Evolutionary conservation across 371 early-diverging fungal genomes (phyloP).

Genomic region (Mortierella sp.): DNA sequence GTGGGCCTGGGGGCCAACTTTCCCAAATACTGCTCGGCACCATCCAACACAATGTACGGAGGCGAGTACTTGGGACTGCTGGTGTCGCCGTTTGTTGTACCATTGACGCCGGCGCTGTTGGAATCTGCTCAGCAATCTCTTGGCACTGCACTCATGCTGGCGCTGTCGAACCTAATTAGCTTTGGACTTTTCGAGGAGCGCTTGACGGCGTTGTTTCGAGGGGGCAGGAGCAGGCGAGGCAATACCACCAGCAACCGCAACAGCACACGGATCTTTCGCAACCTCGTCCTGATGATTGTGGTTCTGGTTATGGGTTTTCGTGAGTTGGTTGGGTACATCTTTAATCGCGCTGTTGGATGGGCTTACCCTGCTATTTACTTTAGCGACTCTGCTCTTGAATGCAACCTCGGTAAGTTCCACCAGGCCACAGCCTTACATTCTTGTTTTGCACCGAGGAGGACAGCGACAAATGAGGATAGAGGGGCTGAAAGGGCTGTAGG

Average conservation of each 20-base stretch:
- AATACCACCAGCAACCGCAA: slow-evolving; percentile 2
- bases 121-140: slow-evolving; percentile 18
- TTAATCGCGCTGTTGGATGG: slow-evolving; percentile 70
- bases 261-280: slow-evolving; percentile 41
- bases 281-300: slow-evolving; percentile 24
- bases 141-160: slow-evolving; percentile 26
- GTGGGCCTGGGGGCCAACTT: slow-evolving; percentile 30
- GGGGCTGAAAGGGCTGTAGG: neutral
- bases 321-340: slow-evolving; percentile 63
- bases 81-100: slow-evolving; percentile 43
- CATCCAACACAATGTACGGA: slow-evolving; percentile 33
- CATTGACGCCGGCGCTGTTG: slow-evolving; percentile 27
- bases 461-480: too few species aligned
- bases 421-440: too few species aligned
- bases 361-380: slow-evolving; percentile 70
- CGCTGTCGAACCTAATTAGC: slow-evolving; percentile 26
- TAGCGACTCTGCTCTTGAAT: slow-evolving; percentile 70
- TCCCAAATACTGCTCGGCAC: slow-evolving; percentile 43
- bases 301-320: slow-evolving; percentile 57
- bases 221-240: neutral
- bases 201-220: slow-evolving; percentile 26
- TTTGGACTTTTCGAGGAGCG: slow-evolving; percentile 46
- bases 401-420: slow-evolving; percentile 66
- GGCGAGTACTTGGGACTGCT: slow-evolving; percentile 22
- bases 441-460: too few species aligned